Evolutionary conservation across 2,329 filamentous ascomycete species (phyloP).

Genomic region (Podosphaera fusca): DNA sequence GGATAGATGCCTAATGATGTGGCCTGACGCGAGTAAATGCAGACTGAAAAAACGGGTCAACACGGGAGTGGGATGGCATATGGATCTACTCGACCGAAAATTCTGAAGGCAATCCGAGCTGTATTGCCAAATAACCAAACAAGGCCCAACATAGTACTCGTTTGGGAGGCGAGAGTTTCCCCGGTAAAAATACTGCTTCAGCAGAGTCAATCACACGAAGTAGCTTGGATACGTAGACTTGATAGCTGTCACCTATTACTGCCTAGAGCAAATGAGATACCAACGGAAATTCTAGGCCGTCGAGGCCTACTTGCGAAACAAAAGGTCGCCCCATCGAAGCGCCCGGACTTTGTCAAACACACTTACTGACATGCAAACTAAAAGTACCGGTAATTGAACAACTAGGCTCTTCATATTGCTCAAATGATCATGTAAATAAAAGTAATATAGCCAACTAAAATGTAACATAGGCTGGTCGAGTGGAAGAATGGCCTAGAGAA

Average conservation of each 20-base stretch:
- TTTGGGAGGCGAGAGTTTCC: background rate
- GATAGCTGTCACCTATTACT: background rate
- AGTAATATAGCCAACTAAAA: too few species aligned
- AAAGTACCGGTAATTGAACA: background rate
- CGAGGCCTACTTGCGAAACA: background rate
- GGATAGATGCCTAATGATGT: background rate
- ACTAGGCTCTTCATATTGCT: background rate
- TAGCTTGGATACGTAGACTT: background rate
- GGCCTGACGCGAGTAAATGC: background rate
- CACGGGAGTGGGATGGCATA: background rate
- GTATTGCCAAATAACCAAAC: background rate
- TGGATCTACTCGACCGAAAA: background rate
- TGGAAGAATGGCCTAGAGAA: too few species aligned
- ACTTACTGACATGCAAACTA: background rate
- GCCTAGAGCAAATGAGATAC: background rate
- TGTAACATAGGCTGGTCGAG: too few species aligned
- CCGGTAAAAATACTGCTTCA: background rate
- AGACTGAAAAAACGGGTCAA: background rate
- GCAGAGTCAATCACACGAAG: background rate
- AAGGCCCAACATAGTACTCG: background rate
- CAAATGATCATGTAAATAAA: too few species aligned
- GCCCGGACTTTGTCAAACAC: background rate
- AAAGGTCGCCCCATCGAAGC: background rate
- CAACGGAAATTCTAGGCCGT: background rate
- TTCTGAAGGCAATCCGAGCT: background rate